Evolutionary conservation across 441 rosid genomes (phyloP), one percentile per base, ranked within the genome.

Genomic region (Erodium texanum): DNA sequence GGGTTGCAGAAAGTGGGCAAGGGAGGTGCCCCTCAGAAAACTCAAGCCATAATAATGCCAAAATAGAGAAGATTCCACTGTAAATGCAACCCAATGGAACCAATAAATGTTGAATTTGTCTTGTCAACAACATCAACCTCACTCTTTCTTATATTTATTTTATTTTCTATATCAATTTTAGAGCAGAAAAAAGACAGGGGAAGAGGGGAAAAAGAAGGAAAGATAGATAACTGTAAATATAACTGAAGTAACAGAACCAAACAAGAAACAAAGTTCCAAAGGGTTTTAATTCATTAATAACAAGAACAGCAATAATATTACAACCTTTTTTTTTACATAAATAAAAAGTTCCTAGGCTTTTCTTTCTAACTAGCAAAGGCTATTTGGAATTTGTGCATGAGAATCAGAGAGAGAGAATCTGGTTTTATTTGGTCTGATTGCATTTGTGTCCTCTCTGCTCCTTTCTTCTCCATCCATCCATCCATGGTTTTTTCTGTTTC

Each of bases 361-460:
- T 19, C 2, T 18, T 15, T 43, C 50, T 7, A 50, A 50, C 58
- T 50, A 15, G 8, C 58, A 50, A 3, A 18, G 23, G 61, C 61
- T 54, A 54, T 54, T 54, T 19, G 61, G 61, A 54, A 18, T 54
- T 54, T 54, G 61, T 54, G 23, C 23, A 54, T 54, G 61, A 54
- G 61, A 50, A 54, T 54, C 24, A 54, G 61, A 50, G 58, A 16
- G 58, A 50, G 22, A n/a, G 20, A 5, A 50, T 54, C 61, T 54
- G 24, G 61, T 54, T 54, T 54, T 54, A 54, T 54, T 54, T 54
- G 61, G 61, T 54, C 61, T 54, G 61, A 54, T 54, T 54, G 61
- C 24, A 54, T 54, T 24, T 54, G 11, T 54, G 61, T 54, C 23
- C 59, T 54, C 19, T 54, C 24, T 54, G 18, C 61, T 54, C 61